Evolutionary conservation across 2,329 filamentous ascomycete genomes (phyloP), one percentile per base, ranked within the genome.

Genomic region (Aureobasidium zeae): DNA sequence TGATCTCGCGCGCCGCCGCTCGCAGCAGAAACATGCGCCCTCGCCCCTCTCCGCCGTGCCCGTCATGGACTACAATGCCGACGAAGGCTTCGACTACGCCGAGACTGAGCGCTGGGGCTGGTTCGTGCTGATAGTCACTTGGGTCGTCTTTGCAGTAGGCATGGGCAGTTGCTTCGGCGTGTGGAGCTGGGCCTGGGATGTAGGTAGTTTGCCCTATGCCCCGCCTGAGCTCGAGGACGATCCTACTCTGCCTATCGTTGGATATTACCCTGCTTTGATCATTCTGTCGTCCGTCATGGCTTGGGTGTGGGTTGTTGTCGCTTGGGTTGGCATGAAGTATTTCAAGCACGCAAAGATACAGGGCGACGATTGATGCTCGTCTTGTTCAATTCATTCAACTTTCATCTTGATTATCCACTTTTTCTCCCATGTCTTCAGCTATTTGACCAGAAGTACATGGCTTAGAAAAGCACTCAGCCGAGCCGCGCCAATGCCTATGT

Each of bases 261-360:
- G 93, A 8, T 98, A 98, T 64, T 98, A 98, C 65, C 91, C 91
- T 17, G 86, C 88, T 9, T 68, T 98, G 56, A 84, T 96, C 51
- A 91, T 96, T 47, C 69, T 96, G 53, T 95, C 89, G 3, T 81
- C 81, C 35, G 85, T 98, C 20, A 95, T 98, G 85, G 87, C 88
- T 13, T 98, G 91, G 91, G 86, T 96, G 5, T 98, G 91, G 91
- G 91, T 96, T 13, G 79, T 94, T 10, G 81, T 93, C 46, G 91
- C 93, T 9, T 98, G 91, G 91, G 82, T 96, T 36, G 91, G 91
- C 17, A 96, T 98, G 89, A 98, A 98, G 63, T 96, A 96, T 63
- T 98, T 98, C 60, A 79, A 88, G 54, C 91, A 98, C 70, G 89
- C 91, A 24, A 94, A 94, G 68, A 93, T 96, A 58, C 85, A 72